Evolutionary conservation across 495 filamentous ascomycete species (phyloP).

Genomic region (Xylaria bambusicola): DNA sequence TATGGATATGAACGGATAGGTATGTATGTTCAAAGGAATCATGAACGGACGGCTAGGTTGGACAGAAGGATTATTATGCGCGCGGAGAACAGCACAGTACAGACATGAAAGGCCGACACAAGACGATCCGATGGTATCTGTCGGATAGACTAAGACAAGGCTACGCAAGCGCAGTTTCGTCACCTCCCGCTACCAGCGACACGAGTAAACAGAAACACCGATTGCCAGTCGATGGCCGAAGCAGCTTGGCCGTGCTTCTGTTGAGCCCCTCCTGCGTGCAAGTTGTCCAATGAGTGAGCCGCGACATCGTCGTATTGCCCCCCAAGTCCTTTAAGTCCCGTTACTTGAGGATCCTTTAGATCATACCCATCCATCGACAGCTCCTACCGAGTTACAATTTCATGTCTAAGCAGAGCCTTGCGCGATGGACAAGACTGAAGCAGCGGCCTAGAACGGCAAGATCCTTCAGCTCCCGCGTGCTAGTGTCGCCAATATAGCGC

Average conservation of each 20-base stretch:
- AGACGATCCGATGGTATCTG: background rate
- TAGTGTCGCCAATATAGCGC: conserved; percentile 27
- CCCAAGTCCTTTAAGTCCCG: conserved; percentile 16
- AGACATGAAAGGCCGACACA: background rate
- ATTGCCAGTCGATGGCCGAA: conserved; percentile 15
- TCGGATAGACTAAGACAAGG: conserved; percentile 6
- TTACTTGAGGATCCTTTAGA: conserved; percentile 24
- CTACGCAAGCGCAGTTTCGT: background rate
- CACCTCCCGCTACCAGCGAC: background rate
- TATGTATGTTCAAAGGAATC: background rate
- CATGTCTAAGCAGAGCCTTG: conserved; percentile 15
- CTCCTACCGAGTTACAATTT: background rate
- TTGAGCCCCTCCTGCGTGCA: conserved; percentile 22
- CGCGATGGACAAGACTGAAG: conserved; percentile 11
- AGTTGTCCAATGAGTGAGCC: conserved; percentile 27
- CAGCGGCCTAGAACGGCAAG: conserved; percentile 16
- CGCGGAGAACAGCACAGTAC: background rate
- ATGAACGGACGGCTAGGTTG: background rate
- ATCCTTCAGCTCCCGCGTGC: conserved; percentile 30
- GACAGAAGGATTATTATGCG: background rate
- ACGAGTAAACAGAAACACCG: background rate
- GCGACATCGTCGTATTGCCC: conserved; percentile 26
- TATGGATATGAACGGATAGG: no score
- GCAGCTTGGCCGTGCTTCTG: conserved; percentile 19
- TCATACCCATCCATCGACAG: conserved; percentile 10